Percentiles rank a stretch among this genome's conserved stretches.
These are phyloP conservation scores for Lodderomyces elongisporus DNA, from an alignment of 1,139 yeast species.

Conservation along the genomic window DNA sequence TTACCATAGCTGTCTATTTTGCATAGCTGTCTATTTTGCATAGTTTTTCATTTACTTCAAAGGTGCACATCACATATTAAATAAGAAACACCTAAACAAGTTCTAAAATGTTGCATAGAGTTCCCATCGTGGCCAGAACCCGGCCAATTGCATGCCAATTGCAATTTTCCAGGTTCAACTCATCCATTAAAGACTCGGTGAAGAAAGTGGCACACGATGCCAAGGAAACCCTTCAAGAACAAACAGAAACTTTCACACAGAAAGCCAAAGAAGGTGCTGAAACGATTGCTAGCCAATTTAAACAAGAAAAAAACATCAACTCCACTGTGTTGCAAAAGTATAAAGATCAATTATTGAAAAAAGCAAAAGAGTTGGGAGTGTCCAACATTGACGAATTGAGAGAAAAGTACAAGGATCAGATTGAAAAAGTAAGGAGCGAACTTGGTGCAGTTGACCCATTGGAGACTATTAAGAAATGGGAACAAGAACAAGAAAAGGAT, in stretches of 20 bases:
- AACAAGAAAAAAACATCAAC: constrained; percentile 9
- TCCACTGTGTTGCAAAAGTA: constrained; percentile 18
- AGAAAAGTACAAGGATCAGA: constrained; percentile 55
- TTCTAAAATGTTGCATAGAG: too few relatives aligned
- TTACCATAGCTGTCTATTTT: too few relatives aligned
- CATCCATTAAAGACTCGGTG: constrained; percentile 4
- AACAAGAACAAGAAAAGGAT: constrained; percentile 32
- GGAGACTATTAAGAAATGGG: constrained; percentile 57
- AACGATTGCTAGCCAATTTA: constrained; percentile 1
- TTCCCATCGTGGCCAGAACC: too few relatives aligned
- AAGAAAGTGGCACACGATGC: constrained; percentile 2
- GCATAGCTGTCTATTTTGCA: too few relatives aligned
- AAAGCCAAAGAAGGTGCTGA: constrained; percentile 2
- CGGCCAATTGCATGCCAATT: too few relatives aligned
- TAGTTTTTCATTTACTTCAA: too few relatives aligned
- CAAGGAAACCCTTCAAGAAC: constrained; percentile 1
- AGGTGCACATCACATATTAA: too few relatives aligned
- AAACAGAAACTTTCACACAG: background rate
- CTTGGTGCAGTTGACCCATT: constrained; percentile 66
- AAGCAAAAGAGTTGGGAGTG: constrained; percentile 35
- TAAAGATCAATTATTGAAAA: constrained; percentile 29
- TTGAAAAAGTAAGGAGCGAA: constrained; percentile 52
- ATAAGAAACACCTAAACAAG: too few relatives aligned
- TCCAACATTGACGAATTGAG: constrained; percentile 57
- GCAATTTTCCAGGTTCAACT: too few relatives aligned